Evolutionary conservation across 1,284 basidiomycete genomes (phyloP), one percentile per base, ranked within the genome.

Genomic region (Ganoderma resinaceum): DNA sequence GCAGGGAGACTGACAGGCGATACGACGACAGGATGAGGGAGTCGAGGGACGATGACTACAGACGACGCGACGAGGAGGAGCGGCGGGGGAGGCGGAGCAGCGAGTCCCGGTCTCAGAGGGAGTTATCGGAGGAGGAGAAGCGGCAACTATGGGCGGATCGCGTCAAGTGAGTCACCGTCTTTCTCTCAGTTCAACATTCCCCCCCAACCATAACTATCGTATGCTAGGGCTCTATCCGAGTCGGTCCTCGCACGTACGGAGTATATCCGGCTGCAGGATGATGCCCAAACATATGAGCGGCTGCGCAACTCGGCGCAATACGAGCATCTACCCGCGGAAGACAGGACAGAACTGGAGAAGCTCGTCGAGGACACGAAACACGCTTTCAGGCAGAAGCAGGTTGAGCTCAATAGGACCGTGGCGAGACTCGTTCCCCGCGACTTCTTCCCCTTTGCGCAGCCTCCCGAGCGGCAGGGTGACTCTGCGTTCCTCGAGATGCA

Each of bases 371-470:
- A 73, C 5, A 69, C 79, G 11, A 74, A 78, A 43, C 52, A 72
- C 3, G 72, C 68, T 35, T 67, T 68, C 37, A 76, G 77, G 3
- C 76, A 72, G 2, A 79, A 77, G 67, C 78, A 77, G 63, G 71
- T 71, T 7, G 74, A 75, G 16, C 70, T 82, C 16, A 77, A 78
- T n/a, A 65, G 66, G 1, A 49, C 72, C 3, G 63, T 82, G 20
- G 68, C 65, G 12, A 72, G 71, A 12, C 75, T 86, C 35, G 73
- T 78, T 23, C 80, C 81, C 11, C 68, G 76, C 7, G 77, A 82
- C 38, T 82, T 80, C 72, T 85, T 84, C 82, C 83, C 82, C 1
- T 70, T 79, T n/a, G 65, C 72, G 3, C 76, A 75, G 18, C 73
- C 23, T 3, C 69, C 62, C 0, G 49, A 65, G 5, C 40, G 55